Conservation (phyloP, 345 rosid species). For the Moricandia arvensis region DNA sequence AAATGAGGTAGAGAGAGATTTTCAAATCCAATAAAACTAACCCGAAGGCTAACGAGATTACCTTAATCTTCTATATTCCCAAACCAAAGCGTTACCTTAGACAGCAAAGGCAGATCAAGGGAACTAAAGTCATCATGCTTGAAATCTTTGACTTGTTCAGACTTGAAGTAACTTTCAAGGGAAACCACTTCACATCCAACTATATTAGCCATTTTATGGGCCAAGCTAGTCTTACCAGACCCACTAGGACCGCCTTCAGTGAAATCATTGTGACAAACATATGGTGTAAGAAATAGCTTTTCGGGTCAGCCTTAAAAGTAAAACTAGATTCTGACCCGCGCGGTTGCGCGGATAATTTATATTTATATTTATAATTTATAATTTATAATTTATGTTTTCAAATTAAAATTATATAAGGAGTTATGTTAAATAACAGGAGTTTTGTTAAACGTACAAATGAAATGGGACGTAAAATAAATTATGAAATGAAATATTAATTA, state of each 20-base stretch:
- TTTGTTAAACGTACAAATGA: too few relatives aligned
- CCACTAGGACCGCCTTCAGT: conserved; percentile 99
- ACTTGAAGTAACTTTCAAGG: conserved; percentile 87
- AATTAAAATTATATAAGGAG: too few relatives aligned
- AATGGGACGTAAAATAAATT: too few relatives aligned
- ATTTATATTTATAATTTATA: too few relatives aligned
- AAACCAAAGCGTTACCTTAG: conserved; percentile 56
- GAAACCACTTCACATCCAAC: conserved; percentile 99
- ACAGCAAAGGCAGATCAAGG: conserved; percentile 83
- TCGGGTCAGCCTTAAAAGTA: background rate
- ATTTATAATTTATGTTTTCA: too few relatives aligned
- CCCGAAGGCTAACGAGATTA: background rate
- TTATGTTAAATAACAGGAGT: too few relatives aligned
- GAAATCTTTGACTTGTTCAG: conserved; percentile 83
- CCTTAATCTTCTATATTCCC: conserved; percentile 11
- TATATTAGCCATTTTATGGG: conserved; percentile 99
- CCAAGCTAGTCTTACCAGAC: conserved; percentile 98
- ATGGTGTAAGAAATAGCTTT: background rate
- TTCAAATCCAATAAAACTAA: conserved; percentile 1
- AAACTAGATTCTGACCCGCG: too few relatives aligned
- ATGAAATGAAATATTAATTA: too few relatives aligned
- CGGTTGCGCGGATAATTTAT: too few relatives aligned
- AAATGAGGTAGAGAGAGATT: conserved; percentile 29
- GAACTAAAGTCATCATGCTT: conserved; percentile 92
- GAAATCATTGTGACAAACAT: conserved; percentile 22